Evolutionary conservation across 2,329 filamentous ascomycete genomes (phyloP), one percentile per base, ranked within the genome.

Genomic region (Alternaria sp.): DNA sequence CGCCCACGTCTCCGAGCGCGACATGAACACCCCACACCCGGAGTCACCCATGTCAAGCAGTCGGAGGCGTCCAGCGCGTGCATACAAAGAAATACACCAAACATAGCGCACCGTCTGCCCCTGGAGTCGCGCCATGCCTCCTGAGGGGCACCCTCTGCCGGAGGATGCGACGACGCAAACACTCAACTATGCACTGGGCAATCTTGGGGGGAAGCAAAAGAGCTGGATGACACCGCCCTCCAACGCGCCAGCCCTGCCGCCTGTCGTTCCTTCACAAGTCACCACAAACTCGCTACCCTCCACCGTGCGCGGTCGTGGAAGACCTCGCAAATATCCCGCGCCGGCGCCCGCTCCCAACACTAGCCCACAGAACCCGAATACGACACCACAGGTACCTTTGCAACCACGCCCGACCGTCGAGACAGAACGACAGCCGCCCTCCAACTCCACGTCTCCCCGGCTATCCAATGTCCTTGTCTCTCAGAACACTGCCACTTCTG

Each of bases 361-460:
- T 5, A 42, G 20, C 14, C 20, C 20, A 20, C 6, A 24, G 12
- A 42, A 12, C 39, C 20, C 18, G 11, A 24, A 24, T 24, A 42
- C 39, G 20, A 16, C 20, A 42, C 11, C 20, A 7, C 46, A 53
- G 5, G 46, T 11, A 20, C 51, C 9, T 5, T 18, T n/a, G 30
- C 30, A 24, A 11, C 54, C 57, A 28, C 57, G 47, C 43, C 61
- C 47, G 7, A 38, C 54, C 8, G 36, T 38, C 18, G 61, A 62
- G 32, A 48, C 36, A 18, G 64, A 68, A 14, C 60, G 46, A n/a
- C 62, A 69, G 20, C 67, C 69, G 12, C 43, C 65, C 8, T 75
- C 74, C 3, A 78, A 70, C 44, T 76, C 76, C n/a, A 71, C 71
- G 11, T 78, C 75, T 16, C 77, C 76, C 1, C 69, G 72, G 49